Base-by-base conservation (phyloP, 2,329 filamentous ascomycete species). In the Rhinocladiella similis region DNA sequence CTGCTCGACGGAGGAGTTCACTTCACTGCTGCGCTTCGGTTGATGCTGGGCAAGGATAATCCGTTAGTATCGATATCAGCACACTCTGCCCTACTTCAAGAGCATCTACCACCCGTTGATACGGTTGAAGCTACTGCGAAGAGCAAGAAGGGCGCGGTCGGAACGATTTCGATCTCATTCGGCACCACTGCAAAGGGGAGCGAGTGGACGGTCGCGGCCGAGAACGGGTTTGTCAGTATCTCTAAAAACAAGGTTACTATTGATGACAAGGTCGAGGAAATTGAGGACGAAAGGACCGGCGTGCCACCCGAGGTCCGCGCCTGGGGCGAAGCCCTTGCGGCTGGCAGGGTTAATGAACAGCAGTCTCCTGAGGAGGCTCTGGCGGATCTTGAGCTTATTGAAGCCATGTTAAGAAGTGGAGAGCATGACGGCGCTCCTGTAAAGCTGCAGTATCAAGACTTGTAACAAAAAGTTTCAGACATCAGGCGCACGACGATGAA, bases 1-100 rank as follows among this genome's bases (percentile, higher is more conserved):
- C 62, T 85, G 45, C 74, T 85, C 1, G 83, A 85, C 56, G 82
- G 79, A 2, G 82, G 83, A 2, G 77, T 85, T 14, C 83, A 85
- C 62, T 79, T 79, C 56, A 68, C 80, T 29, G 82, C 82, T 22
- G 80, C 70, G 2, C 73, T 81, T 36, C 71, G 83, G 19, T 60
- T 80, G 39, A 65, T 84, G 54, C 68, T 84, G 3, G 72, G 78
- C 39, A 56, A 69, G 1, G 66, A 73, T 5, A 74, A 78, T 43
- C 71, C 73, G 1, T 67, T 77, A 36, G 70, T 73, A 2, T 71
- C 68, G 19, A 65, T 81, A 1, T 77, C 76, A 9, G 81, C 81
- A 1, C 80, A 79, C 42, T 78, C 79, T 0, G 70, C 72, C 18
- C 77, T 78, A 60, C 66, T 81, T 47, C 75, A 81, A 59, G 60